Conservation (phyloP, 441 rosid species). For the Pelargonium citronellum region DNA sequence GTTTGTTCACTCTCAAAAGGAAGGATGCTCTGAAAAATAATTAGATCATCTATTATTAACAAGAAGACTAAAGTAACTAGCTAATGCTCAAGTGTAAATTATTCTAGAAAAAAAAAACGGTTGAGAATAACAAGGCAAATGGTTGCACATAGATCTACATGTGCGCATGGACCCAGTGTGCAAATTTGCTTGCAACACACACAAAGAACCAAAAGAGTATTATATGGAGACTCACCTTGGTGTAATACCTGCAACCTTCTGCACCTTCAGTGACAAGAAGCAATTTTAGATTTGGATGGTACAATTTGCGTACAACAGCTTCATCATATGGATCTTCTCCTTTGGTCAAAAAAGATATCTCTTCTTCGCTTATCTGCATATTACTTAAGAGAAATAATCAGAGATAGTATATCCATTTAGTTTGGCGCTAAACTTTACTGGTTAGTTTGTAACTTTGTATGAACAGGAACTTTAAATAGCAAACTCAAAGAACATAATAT, state of each 20-base stretch:
- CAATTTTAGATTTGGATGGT: constrained; percentile 70
- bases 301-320: constrained; percentile 58
- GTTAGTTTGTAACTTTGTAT: neutral
- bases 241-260: constrained; percentile 83
- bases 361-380: constrained; percentile 79
- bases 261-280: constrained; percentile 88
- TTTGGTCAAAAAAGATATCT: constrained; percentile 65
- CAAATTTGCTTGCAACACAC: neutral
- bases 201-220: neutral
- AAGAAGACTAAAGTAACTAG: neutral
- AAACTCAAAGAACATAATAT: neutral
- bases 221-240: constrained; percentile 51
- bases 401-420: neutral
- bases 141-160: too few species aligned
- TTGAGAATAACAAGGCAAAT: neutral
- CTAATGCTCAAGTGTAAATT: neutral
- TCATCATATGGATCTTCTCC: constrained; percentile 96
- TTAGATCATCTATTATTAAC: neutral
- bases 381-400: constrained; percentile 17
- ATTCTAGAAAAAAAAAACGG: too few species aligned
- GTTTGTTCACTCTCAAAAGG: neutral
- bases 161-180: too few species aligned
- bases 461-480: neutral
- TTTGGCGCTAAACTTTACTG: neutral
- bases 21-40: neutral